Base-by-base conservation (phyloP, 768 basidiomycete species). In the Mycena chlorophos region DNA sequence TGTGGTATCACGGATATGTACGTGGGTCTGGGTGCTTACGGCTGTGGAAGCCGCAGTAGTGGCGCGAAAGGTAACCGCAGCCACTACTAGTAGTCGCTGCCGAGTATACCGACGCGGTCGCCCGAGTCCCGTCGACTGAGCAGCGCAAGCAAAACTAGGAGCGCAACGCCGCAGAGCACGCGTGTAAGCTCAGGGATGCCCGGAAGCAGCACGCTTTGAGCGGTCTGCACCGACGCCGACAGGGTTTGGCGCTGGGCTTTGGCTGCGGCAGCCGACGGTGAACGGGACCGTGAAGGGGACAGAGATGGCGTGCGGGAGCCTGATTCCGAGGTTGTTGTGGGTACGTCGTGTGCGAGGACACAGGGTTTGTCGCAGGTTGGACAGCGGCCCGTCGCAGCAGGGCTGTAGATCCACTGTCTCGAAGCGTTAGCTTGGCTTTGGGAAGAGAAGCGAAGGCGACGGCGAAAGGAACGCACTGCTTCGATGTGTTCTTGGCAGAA, bases 121-220 rank as follows among this genome's bases (percentile, higher is more conserved):
- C 30, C 73, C 71, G 1, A 75, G n/a, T 75, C 47, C 69, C 75
- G 30, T 73, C 74, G 13, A 73, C 76, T 37, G 71, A 78, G 62
- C 72, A 77, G 29, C 58, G 68, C 57, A 73, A 80, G 14, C 74
- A 78, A 22, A 69, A 75, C 52, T 63, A 67, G 27, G 34, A 51
- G 43, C 43, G 48, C 48, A 12, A 34, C 19, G 42, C 29, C 43
- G 22, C 45, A 28, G 19, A 57, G 51, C 14, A 57, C 34, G 0
- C 55, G 55, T 19, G 47, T 46, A 25, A 57, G 48, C 48, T 29
- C 48, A 25, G 50, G 34, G 3, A 31, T 17, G 19, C 49, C 55
- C 3, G 55, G 43, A 20, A 50, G 31, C n/a, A 26, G 49, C n/a
- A n/a, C n/a, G n/a, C n/a, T n/a, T n/a, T n/a, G n/a, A n/a, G n/a